Base-by-base conservation (phyloP, 169 alveolate genomes). In the Toxoplasma gondii region DNA sequence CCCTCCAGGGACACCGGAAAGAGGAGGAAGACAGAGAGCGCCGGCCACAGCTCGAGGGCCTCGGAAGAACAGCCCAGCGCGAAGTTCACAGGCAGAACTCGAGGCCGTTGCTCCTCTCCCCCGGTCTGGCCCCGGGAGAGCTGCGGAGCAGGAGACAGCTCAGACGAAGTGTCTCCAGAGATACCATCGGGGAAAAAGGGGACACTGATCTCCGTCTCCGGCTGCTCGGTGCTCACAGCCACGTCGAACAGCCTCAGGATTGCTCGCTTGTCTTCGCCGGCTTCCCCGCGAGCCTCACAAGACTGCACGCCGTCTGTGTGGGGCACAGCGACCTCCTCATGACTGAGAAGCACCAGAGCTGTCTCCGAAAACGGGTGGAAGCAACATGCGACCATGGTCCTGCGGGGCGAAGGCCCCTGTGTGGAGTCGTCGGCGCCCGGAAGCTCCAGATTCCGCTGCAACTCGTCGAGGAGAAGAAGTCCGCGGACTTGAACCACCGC, bases 301-400 rank as follows among this genome's bases (percentile, higher is more conserved):
- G 41, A 29, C 58, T 7, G 58, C 4, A 29, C 7, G 81, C 41
- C 81, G 5, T 24, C 81, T 24, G n/a, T 69, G 31, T 29, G 41
- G 41, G 49, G 84, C 38, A 24, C 82, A 22, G 84, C 12, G 45
- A 7, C n/a, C 74, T 1, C 43, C 84, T 74, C 84, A 44, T 74
- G 84, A 12, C 45, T 22, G 49, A 74, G 84, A 16, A 74, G 84
- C n/a, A 74, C 45, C 43, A 74, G 44, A 16, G 84, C 39, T 16
- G 84, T 19, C 84, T 74, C 84, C 39, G 84, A 1, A 44, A 74
- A 74, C 2, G 84, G 84, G 84, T 74, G 44, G 84, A 74, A n/a
- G 31, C 1, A 27, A 36, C 84, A 74, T 44, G 17, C 2, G 39
- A 74, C 84, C 84, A 74, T 74, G 44, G 10, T 1, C 74, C 74